phyloP scores from a whole-genome alignment of 305 asterid genomes.

The Fraxinus dipetala region DNA sequence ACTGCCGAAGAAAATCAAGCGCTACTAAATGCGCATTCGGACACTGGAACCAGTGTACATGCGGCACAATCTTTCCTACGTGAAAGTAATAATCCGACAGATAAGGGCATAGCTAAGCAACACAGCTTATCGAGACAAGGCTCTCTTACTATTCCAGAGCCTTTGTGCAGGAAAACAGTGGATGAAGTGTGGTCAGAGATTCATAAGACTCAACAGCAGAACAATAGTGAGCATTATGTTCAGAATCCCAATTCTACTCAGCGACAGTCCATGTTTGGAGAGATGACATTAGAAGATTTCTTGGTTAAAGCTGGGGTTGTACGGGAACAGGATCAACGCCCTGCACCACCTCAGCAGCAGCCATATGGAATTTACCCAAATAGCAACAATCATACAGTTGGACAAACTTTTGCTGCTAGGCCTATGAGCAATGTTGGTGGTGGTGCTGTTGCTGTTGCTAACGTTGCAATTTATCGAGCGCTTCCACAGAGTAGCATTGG shows the following conservation, averaged over 20 bases:
- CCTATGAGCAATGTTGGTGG: slow-evolving; percentile 36
- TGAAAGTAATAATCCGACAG: slow-evolving; percentile 21
- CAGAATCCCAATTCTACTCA: slow-evolving; percentile 38
- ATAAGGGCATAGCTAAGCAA: slow-evolving; percentile 36
- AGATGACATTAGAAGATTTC: slow-evolving; percentile 89
- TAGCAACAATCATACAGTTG: slow-evolving; percentile 25
- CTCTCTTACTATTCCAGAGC: slow-evolving; percentile 60
- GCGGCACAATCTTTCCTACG: slow-evolving; percentile 20
- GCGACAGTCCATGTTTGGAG: slow-evolving; percentile 60
- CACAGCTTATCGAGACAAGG: slow-evolving; percentile 63
- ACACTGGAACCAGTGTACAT: slow-evolving; percentile 2
- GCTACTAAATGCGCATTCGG: slow-evolving; percentile 32
- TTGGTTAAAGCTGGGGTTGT: slow-evolving; percentile 71
- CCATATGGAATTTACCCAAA: slow-evolving; percentile 40
- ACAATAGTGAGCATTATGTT: slow-evolving; percentile 12
- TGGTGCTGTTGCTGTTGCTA: slow-evolving; percentile 10
- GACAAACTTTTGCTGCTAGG: slow-evolving; percentile 29
- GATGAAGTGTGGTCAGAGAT: slow-evolving; percentile 80
- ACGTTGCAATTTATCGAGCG: slow-evolving; percentile 22
- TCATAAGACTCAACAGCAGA: slow-evolving; percentile 34
- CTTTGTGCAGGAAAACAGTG: slow-evolving; percentile 60
- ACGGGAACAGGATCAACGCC: slow-evolving; percentile 39
- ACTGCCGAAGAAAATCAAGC: slow-evolving; percentile 79
- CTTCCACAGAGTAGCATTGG: slow-evolving; percentile 40
- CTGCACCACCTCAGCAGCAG: slow-evolving; percentile 41